These are phyloP conservation scores for Auricularia auricula-judae DNA, from an alignment of 768 basidiomycete species.

Conservation along the genomic window DNA sequence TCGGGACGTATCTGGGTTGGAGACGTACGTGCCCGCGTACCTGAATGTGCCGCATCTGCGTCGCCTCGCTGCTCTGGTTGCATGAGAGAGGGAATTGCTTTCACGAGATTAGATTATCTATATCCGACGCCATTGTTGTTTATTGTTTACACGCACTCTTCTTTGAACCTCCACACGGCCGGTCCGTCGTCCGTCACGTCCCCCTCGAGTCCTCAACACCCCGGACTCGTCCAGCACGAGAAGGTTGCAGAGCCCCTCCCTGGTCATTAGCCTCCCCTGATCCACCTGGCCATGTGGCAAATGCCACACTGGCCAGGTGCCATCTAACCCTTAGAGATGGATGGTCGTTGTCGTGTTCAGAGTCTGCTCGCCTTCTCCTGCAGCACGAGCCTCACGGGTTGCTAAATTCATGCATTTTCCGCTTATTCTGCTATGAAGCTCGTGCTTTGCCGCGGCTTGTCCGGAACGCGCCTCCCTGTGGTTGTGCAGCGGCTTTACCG, in stretches of 20 bases:
- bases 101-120: neutral
- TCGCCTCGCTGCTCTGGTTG: slow-evolving; percentile 77
- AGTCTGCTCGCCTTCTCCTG: neutral
- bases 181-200: neutral
- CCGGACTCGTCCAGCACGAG: neutral
- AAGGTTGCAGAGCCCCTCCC: neutral
- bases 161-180: neutral
- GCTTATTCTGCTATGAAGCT: neutral
- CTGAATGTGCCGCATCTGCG: slow-evolving; percentile 83
- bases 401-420: neutral
- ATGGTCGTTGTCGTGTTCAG: neutral
- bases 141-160: neutral
- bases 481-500: neutral
- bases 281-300: neutral
- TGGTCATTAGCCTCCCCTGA: neutral
- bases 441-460: neutral
- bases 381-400: neutral
- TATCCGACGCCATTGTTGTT: neutral
- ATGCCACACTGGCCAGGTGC: neutral
- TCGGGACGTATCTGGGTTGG: slow-evolving; percentile 88
- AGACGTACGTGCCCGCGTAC: slow-evolving; percentile 92
- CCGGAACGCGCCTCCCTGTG: neutral
- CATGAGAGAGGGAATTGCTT: slow-evolving; percentile 22
- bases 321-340: slow-evolving; percentile 1
- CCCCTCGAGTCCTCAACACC: neutral